Evolutionary conservation across 768 basidiomycete species (phyloP), one percentile per base, ranked within the genome.

Genomic region (Xerocomellus intermedius): DNA sequence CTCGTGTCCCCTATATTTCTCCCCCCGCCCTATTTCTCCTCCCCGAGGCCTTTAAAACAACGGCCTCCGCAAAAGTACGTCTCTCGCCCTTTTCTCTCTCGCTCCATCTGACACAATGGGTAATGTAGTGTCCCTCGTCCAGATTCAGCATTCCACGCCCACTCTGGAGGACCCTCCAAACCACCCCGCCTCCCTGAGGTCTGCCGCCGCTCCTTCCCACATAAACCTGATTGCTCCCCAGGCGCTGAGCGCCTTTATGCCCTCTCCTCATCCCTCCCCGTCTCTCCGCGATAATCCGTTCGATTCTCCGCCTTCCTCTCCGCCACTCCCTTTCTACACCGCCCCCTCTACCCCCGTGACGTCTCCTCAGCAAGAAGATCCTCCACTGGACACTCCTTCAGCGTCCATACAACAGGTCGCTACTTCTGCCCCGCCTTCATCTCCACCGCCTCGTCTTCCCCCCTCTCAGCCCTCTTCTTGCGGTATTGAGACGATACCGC

Each of bases 311-410:
- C 64, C 75, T 42, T 57, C 72, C 50, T 76, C 75, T 7, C 74
- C 75, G 2, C 67, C 69, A 16, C 73, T 74, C 58, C 66, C 69
- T 35, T 81, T 81, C 57, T 74, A 74, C 61, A 79, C 80, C 5
- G 79, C 81, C 4, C 82, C 79, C 24, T 75, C 75, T 7, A 76
- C 79, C 35, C 79, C 78, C 30, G 64, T 75, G 56, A 65, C 71
- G 50, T 55, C 78, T 61, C 55, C 81, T 64, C 48, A 71, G 71
- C 50, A 75, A 72, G 63, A 79, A 71, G 57, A 69, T 49, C 63
- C 61, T n/a, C 64, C 72, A 45, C 59, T 61, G 37, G 54, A 67
- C 19, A 35, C 66, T 13, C 54, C 60, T 5, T 54, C 65, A 8
- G 56, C 52, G 4, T 59, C 65, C 44, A 55, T 62, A 19, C 60